Percentiles rank a stretch among this genome's conserved stretches.
Evolutionary conservation across 441 rosid species (phyloP).

Genomic region (Euphorbia celastroides): DNA sequence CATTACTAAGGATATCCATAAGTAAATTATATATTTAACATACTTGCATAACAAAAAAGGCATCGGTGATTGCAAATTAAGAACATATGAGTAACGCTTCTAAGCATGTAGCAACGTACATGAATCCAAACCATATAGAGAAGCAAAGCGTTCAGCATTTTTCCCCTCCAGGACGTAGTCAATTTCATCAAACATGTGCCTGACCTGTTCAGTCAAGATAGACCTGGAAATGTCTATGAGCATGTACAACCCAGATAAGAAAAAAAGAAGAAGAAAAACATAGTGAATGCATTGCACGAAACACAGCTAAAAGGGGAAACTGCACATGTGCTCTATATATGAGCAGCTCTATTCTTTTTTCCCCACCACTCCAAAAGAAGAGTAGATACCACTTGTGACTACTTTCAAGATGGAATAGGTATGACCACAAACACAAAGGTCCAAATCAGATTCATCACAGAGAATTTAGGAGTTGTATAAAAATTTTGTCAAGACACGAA

Average conservation of each 20-base stretch:
- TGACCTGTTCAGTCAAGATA: constrained; percentile 73
- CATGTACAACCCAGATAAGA: constrained; percentile 25
- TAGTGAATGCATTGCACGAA: constrained; percentile 4
- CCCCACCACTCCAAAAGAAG: neutral
- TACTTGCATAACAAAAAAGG: neutral
- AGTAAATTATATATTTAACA: neutral
- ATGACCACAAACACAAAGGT: neutral
- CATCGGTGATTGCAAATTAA: too few species aligned
- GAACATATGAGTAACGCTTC: too few species aligned
- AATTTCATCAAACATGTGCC: constrained; percentile 99
- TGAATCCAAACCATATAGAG: constrained; percentile 54
- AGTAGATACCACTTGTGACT: neutral
- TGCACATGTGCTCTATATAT: neutral
- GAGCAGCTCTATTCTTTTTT: neutral
- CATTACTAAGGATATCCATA: neutral
- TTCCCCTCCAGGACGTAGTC: constrained; percentile 84
- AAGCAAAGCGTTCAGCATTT: constrained; percentile 95
- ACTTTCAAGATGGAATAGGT: neutral
- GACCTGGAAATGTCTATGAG: constrained; percentile 42
- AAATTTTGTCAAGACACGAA: neutral
- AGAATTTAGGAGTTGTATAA: neutral
- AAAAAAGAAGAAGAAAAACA: constrained; percentile 9
- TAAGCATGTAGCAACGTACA: constrained; percentile 44
- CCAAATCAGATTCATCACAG: neutral
- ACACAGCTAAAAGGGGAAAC: constrained; percentile 4